These are phyloP conservation scores for Eucalyptus cloeziana DNA, from an alignment of 345 rosid species.

Conservation along the genomic window DNA sequence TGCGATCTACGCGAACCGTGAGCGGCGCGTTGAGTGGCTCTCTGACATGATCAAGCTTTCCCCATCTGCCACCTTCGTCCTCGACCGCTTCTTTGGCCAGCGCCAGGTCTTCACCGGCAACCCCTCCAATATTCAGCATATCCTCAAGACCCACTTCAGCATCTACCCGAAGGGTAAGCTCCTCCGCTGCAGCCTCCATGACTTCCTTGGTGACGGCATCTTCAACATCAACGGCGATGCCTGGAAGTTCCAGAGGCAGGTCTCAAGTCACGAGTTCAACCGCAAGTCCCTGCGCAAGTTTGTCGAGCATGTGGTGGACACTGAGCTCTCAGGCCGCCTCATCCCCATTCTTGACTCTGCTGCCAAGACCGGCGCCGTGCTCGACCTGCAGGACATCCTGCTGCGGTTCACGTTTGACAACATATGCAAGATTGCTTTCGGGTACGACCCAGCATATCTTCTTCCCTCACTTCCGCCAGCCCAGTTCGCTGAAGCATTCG, in stretches of 20 bases:
- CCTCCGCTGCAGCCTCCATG: constrained; percentile 10
- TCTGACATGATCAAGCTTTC: constrained; percentile 29
- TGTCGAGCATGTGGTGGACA: constrained; percentile 36
- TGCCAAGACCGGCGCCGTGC: constrained; percentile 1
- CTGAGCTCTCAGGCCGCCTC: constrained; percentile 41
- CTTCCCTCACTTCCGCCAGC: constrained; percentile 25
- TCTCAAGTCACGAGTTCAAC: constrained; percentile 69
- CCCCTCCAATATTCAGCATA: constrained; percentile 46
- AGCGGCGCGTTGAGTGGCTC: constrained; percentile 40
- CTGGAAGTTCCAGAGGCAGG: constrained; percentile 68
- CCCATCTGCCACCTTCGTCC: constrained; percentile 39
- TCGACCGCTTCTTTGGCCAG: constrained; percentile 20
- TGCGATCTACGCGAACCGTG: constrained; percentile 13
- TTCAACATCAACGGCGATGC: constrained; percentile 51
- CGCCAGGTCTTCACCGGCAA: constrained; percentile 36
- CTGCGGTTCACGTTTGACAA: constrained; percentile 66
- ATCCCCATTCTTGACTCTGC: constrained; percentile 41
- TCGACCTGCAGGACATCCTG: constrained; percentile 51
- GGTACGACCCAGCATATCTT: constrained; percentile 50
- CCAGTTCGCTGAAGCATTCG: constrained; percentile 29
- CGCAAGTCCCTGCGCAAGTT: constrained; percentile 59
- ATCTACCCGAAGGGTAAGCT: constrained; percentile 39
- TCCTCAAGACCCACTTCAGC: constrained; percentile 51
- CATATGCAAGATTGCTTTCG: constrained; percentile 60
- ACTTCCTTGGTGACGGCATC: constrained; percentile 67